Percentiles rank a stretch among this genome's conserved stretches.
Conservation (phyloP, 106 monocot species). For the Vanilla planifolia region DNA sequence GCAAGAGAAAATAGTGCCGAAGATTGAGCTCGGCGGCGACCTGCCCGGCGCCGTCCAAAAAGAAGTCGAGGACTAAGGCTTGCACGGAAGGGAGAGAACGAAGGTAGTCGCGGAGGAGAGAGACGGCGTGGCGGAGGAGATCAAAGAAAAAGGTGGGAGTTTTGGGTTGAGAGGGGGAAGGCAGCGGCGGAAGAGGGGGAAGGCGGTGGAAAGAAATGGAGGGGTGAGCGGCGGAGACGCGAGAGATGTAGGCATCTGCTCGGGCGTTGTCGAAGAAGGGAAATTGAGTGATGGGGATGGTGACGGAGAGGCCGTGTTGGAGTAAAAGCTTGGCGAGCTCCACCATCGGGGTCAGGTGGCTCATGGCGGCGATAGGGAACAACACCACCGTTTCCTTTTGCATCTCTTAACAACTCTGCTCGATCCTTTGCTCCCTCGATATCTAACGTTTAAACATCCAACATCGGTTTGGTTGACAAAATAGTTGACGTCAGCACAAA, state of each 20-base stretch:
- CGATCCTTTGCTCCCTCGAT: too few species aligned
- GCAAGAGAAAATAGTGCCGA: neutral
- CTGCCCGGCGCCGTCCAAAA: neutral
- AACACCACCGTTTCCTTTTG: slow-evolving; percentile 4
- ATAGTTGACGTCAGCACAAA: too few species aligned
- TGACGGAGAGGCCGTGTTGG: neutral
- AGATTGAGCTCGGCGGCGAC: slow-evolving; percentile 3
- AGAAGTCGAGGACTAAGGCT: slow-evolving; percentile 6
- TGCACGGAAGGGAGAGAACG: neutral
- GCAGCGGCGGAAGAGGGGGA: neutral
- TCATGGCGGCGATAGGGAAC: neutral
- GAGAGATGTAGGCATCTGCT: neutral
- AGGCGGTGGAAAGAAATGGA: slow-evolving; percentile 16
- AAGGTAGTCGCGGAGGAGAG: neutral
- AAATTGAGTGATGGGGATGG: neutral
- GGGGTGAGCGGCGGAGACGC: slow-evolving; percentile 2
- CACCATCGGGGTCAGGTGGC: slow-evolving; percentile 9
- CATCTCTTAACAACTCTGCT: neutral
- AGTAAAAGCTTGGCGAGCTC: slow-evolving; percentile 14
- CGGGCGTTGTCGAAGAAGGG: neutral
- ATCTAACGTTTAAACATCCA: too few species aligned
- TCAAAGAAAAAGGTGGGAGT: neutral
- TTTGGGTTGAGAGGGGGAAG: neutral
- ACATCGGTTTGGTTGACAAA: too few species aligned
- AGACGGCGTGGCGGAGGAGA: neutral